A percentile compares a stretch with the other conserved stretches of the same genome.
These are phyloP conservation scores for Botrytis sinoallii DNA, from an alignment of 2,329 filamentous ascomycete genomes.

Conservation along the genomic window DNA sequence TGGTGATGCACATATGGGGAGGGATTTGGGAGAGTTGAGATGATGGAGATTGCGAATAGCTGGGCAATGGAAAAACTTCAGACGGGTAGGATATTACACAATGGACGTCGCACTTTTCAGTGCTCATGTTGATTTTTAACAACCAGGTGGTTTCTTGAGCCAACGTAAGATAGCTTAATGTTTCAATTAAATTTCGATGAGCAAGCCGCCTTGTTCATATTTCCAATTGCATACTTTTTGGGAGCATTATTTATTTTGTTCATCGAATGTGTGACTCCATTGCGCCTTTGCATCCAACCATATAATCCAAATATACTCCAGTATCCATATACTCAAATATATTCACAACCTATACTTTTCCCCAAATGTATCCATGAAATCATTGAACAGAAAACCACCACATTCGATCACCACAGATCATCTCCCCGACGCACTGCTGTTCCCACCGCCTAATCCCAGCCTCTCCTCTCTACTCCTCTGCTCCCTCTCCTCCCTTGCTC, in stretches of 20 bases:
- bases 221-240: background rate
- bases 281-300: background rate
- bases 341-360: background rate
- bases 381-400: background rate
- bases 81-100: background rate
- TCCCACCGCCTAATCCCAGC: conserved; percentile 36
- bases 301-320: background rate
- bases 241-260: background rate
- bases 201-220: background rate
- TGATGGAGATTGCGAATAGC: background rate
- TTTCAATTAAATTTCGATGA: background rate
- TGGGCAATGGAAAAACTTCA: background rate
- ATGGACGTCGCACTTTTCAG: background rate
- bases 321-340: background rate
- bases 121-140: background rate
- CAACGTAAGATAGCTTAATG: background rate
- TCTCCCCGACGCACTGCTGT: conserved; percentile 17
- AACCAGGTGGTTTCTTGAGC: background rate
- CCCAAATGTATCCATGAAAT: background rate
- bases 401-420: background rate
- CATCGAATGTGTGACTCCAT: background rate
- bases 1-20: background rate
- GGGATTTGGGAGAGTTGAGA: background rate
- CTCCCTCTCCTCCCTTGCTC: conserved; percentile 31
- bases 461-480: conserved; percentile 39